Base-by-base conservation (phyloP, 2,329 filamentous ascomycete genomes). In the Metarhizium brunneum region DNA sequence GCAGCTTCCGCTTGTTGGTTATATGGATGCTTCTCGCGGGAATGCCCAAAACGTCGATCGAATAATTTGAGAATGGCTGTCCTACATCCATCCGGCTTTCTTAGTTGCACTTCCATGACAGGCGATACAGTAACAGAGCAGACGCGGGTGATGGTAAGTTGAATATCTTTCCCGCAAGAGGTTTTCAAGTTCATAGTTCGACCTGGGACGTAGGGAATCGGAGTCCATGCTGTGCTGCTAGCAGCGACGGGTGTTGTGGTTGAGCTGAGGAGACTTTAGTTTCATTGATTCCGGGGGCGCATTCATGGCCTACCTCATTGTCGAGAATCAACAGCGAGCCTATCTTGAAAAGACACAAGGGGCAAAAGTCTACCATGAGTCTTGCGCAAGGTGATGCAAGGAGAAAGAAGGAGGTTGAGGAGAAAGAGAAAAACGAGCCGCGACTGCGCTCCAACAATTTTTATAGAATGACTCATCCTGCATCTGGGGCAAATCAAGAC, bases 1-100 rank as follows among this genome's bases (percentile, higher is more conserved):
- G 52, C 47, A n/a, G 36, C 43, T 48, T 55, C 57, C 5, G 54
- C 54, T 51, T 43, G 25, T 48, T 49, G 47, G 30, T 50, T 58
- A 45, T 58, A 55, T 14, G 57, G 57, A 38, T 55, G 30, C 20
- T 29, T 42, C 36, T 48, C 38, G 43, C 54, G 49, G 29, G 13
- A 32, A n/a, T 48, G 52, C 6, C 52, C 57, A 55, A 56, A 56
- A 25, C 57, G 52, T 48, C 49, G 57, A 42, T 58, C 54, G 45
- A 54, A 58, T 6, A 58, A 52, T 30, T 58, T 58, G 20, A 58
- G 57, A 54, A 58, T 51, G 32, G 52, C 54, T 30, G 40, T 55
- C 29, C 29, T 20, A 47, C 2, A 32, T 14, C 49, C 57, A 20
- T 48, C 14, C 10, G 52, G 43, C 47, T 25, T 47, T 25, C 13